phyloP scores from a whole-genome alignment of 2,329 filamentous ascomycete species.

The Ceratocystis albifundus region DNA sequence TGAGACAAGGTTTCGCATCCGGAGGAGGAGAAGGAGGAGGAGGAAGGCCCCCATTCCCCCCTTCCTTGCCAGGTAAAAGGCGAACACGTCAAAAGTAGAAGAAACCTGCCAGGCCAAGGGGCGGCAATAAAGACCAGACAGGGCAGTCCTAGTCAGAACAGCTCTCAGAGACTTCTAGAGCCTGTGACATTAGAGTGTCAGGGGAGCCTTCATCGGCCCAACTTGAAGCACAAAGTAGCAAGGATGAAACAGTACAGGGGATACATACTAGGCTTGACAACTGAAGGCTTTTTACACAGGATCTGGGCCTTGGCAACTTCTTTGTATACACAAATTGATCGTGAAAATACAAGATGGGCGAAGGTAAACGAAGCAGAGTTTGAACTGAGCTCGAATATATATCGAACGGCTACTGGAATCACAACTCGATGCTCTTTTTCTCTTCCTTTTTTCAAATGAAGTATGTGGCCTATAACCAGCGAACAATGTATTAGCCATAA shows the following conservation, averaged over 20 bases:
- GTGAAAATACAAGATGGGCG: no score
- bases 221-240: background rate
- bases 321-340: no score
- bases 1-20: slow-evolving; percentile 12
- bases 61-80: background rate
- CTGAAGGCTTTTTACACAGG: no score
- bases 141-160: background rate
- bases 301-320: no score
- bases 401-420: background rate
- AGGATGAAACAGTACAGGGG: slow-evolving; percentile 13
- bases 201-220: background rate
- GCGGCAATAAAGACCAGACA: background rate
- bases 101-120: background rate
- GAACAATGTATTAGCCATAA: slow-evolving; percentile 13
- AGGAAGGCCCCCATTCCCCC: no score
- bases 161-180: background rate
- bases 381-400: no score
- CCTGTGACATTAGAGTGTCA: background rate
- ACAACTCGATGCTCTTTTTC: background rate
- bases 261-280: background rate
- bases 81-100: background rate
- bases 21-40: background rate
- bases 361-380: no score
- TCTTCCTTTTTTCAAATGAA: background rate
- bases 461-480: background rate